Evolutionary conservation across 768 basidiomycete species (phyloP), one percentile per base, ranked within the genome.

Genomic region (Lactarius indigo): DNA sequence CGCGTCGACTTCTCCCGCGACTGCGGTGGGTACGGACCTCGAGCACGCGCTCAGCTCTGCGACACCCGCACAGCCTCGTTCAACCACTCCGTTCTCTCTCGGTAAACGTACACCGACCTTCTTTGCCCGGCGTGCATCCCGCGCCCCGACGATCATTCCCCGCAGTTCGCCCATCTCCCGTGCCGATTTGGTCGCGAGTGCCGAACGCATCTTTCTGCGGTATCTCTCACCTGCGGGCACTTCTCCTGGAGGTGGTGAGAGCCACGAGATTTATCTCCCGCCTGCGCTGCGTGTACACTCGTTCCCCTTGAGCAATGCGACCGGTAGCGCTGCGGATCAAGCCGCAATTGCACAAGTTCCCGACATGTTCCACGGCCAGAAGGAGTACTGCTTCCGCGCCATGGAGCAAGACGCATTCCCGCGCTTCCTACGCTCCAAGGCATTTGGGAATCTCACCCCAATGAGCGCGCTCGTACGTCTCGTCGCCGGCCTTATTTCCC

Each of bases 251-350:
- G 87, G 89, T 18, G 85, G 87, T 15, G 92, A 95, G 75, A 96
- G 94, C 77, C 96, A 98, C 76, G 96, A 98, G 80, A 96, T 99
- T 59, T 98, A 98, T 76, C 89, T 99, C 23, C 97, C 97, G 0
- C 92, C 95, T 1, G 85, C 92, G 28, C 85, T 99, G 54, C 92
- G 97, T 59, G 88, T 98, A 73, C 88, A 96, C 76, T 83, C 85
- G 30, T 98, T 99, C 82, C 94, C 95, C 2, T 82, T 94, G 63
- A 91, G 82, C 72, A 84, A 87, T 52, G 88, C 94, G 64, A 93
- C 92, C 3, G 85, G 82, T 74, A 80, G 87, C 5, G 83, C 84
- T 73, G 79, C 82, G 30, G 94, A 95, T 77, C 76, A 87, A 50
- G 85, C 82, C 52, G 78, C 91, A 70, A 85, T 96, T 82, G 96